phyloP scores from a whole-genome alignment of 2,329 filamentous ascomycete species.

The Colletotrichum filicis region DNA sequence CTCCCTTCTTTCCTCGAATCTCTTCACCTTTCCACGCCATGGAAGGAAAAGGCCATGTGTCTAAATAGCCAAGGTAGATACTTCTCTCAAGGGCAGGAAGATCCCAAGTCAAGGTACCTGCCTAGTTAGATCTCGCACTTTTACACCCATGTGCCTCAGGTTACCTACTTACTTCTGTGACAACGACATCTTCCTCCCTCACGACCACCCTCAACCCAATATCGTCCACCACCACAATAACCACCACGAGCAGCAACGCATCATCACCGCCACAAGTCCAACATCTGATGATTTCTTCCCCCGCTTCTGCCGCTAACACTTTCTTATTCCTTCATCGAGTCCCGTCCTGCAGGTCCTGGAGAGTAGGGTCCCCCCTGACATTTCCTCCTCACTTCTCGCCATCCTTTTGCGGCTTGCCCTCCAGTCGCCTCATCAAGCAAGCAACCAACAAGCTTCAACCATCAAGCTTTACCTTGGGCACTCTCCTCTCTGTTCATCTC shows the following conservation, averaged over 20 bases:
- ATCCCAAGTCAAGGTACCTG: no score
- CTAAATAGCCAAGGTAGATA: no score
- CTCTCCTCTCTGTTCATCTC: neutral
- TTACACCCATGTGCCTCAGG: no score
- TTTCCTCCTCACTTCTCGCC: neutral
- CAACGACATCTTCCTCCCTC: neutral
- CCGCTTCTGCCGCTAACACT: neutral
- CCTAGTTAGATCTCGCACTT: no score
- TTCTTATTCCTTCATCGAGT: constrained; percentile 12
- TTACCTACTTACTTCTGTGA: no score
- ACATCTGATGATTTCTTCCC: neutral
- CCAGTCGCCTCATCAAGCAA: no score
- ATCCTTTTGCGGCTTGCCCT: neutral
- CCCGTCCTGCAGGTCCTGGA: constrained; percentile 9
- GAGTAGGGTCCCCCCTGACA: constrained; percentile 4
- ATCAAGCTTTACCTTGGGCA: neutral
- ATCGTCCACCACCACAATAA: neutral
- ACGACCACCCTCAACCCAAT: neutral
- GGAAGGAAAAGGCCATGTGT: no score
- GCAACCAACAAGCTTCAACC: no score
- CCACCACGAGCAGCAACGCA: neutral
- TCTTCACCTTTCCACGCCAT: neutral
- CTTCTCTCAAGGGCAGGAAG: no score
- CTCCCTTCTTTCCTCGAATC: neutral
- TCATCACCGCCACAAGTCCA: neutral